Evolutionary conservation across 2,329 filamentous ascomycete genomes (phyloP).

Genomic region (Microascus cirrosus): DNA sequence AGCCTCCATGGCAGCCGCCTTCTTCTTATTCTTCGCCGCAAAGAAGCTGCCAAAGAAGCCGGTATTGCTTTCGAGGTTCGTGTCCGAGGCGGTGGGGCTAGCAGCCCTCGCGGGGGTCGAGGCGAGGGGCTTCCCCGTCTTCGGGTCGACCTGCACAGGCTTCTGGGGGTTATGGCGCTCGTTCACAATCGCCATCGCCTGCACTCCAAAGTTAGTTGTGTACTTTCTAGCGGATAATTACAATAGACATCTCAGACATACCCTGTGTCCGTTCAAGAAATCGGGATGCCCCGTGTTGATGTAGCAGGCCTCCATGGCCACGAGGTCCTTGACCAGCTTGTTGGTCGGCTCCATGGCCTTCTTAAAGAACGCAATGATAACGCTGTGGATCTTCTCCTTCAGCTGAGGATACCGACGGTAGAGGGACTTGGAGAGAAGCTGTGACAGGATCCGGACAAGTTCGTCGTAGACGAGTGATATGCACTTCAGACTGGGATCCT

Average conservation of each 20-base stretch:
- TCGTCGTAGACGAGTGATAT: slow-evolving; percentile 96
- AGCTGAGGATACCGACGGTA: slow-evolving; percentile 89
- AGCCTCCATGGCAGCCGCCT: slow-evolving; percentile 98
- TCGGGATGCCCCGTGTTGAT: slow-evolving; percentile 98
- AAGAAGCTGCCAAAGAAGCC: slow-evolving; percentile 99
- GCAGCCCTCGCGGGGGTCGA: slow-evolving; percentile 59
- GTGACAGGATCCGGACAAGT: slow-evolving; percentile 84
- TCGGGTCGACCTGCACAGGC: slow-evolving; percentile 92
- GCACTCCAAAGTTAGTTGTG: slow-evolving; percentile 5
- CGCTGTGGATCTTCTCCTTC: slow-evolving; percentile 92
- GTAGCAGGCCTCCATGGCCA: slow-evolving; percentile 92
- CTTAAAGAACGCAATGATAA: slow-evolving; percentile 93
- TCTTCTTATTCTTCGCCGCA: slow-evolving; percentile 99
- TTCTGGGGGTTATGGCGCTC: slow-evolving; percentile 74
- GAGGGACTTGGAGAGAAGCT: slow-evolving; percentile 76
- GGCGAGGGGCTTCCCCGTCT: slow-evolving; percentile 86
- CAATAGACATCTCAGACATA: slow-evolving; percentile 25
- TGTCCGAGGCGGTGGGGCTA: slow-evolving; percentile 56
- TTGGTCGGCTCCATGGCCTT: slow-evolving; percentile 97
- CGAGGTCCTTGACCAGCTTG: slow-evolving; percentile 87
- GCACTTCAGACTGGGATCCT: slow-evolving; percentile 95
- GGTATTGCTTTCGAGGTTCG: slow-evolving; percentile 38
- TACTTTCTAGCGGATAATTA: background rate
- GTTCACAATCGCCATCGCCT: slow-evolving; percentile 96
- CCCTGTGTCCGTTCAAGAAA: slow-evolving; percentile 89